A percentile compares a stretch with the other conserved stretches of the same genome.
phyloP scores from a whole-genome alignment of 2,329 filamentous ascomycete genomes.

The Neonectria coccinea region DNA sequence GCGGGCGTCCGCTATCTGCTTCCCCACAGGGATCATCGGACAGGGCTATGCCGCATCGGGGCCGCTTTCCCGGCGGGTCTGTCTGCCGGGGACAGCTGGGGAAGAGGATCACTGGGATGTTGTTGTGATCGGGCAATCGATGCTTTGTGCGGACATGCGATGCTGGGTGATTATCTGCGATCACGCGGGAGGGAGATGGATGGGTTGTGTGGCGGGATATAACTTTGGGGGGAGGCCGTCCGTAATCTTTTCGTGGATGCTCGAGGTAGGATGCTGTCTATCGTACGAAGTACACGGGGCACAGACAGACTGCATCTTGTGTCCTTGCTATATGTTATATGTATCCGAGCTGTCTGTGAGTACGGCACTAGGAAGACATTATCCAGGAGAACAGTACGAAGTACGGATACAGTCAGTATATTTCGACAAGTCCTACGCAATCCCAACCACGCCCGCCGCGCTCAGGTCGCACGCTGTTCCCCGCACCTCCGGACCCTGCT shows the following conservation, averaged over 20 bases:
- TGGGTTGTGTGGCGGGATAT: background rate
- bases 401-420: too few relatives aligned
- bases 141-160: background rate
- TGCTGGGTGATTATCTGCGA: background rate
- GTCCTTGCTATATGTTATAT: too few relatives aligned
- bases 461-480: background rate
- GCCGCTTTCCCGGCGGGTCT: slow-evolving; percentile 20
- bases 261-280: too few relatives aligned
- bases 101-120: background rate
- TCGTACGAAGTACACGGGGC: too few relatives aligned
- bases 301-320: too few relatives aligned
- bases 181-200: background rate
- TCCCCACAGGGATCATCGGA: slow-evolving; percentile 16
- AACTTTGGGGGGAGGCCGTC: background rate
- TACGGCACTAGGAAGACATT: too few relatives aligned
- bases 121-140: background rate
- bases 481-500: background rate
- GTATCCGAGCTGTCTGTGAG: too few relatives aligned
- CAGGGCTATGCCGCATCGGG: slow-evolving; percentile 19
- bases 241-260: background rate
- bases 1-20: slow-evolving; percentile 14
- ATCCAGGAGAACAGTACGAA: too few relatives aligned
- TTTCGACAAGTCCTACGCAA: background rate
- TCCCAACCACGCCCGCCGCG: background rate
- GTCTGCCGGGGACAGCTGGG: background rate